Base-by-base conservation (phyloP, 805 yeast species). In the Wickerhamomyces hampshirensis region DNA sequence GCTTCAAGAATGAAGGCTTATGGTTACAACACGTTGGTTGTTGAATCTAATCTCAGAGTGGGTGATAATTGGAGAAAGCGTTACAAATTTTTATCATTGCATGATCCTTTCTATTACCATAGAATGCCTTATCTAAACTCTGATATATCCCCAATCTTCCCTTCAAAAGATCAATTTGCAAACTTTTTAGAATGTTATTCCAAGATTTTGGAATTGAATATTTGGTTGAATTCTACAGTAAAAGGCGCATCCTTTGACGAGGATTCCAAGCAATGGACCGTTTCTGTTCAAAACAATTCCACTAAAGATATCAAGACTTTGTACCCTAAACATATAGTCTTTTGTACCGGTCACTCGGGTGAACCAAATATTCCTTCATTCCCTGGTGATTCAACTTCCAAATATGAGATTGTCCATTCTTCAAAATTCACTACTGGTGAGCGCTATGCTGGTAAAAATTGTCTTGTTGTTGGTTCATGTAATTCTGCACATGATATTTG, bases 51-150 rank as follows among this genome's bases (percentile, higher is more conserved):
- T 46, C 21, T 40, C 33, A 47, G 57, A 23, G 54, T 67, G 34
- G 73, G 74, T 40, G 73, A 68, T 43, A 68, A 68, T 48, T 68
- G 73, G 73, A 58, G 74, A 48, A 54, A 56, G 38, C 52, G 74
- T 28, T 68, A 68, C 47, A 63, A 62, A 47, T 67, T 69, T 33
- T 51, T 68, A 26, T 66, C 68, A 6, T 48, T 68, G 19, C 74
- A 68, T 46, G 74, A 68, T 46, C 71, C 73, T 1, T 67, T 63
- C 38, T 66, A 63, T 58, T 60, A 61, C 40, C 68, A 64, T 44
- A 66, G 65, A 43, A 47, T 68, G 37, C 58, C 71, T 10, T 68
- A 68, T 44, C 39, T 68, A 33, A 50, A 57, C 29, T 62, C 61
- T 42, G 71, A 71, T 26, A 59, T 59, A 5, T 58, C 60, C 5